Evolutionary conservation across 495 filamentous ascomycete genomes (phyloP).

Genomic region (Penicillium antarcticum): DNA sequence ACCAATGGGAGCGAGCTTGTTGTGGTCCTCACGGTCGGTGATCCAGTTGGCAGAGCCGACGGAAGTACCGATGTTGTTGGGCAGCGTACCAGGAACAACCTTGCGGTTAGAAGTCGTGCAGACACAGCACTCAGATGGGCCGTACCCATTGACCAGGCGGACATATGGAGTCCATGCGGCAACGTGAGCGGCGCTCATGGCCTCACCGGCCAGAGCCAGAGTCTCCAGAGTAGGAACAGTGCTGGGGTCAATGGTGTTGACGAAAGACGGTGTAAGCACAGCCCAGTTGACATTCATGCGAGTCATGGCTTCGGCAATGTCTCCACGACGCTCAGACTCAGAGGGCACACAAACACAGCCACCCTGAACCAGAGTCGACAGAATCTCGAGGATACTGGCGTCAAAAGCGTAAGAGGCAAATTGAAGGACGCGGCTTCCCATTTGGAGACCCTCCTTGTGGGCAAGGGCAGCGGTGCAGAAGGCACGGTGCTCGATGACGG

Average conservation of each 20-base stretch:
- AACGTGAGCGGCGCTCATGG: slow-evolving; percentile 37
- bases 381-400: slow-evolving; percentile 35
- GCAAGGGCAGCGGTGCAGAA: slow-evolving; percentile 19
- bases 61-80: slow-evolving; percentile 10
- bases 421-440: slow-evolving; percentile 38
- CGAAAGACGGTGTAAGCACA: slow-evolving; percentile 40
- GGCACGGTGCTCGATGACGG: slow-evolving; percentile 24
- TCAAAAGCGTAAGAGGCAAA: slow-evolving; percentile 46
- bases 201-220: slow-evolving; percentile 39
- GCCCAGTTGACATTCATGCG: slow-evolving; percentile 33
- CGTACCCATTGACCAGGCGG: slow-evolving; percentile 51
- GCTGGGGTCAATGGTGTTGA: slow-evolving; percentile 29
- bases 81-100: background rate
- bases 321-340: slow-evolving; percentile 31
- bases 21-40: slow-evolving; percentile 29
- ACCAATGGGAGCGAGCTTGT: slow-evolving; percentile 38
- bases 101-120: slow-evolving; percentile 1
- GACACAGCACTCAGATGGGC: slow-evolving; percentile 46
- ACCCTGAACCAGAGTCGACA: slow-evolving; percentile 38
- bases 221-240: slow-evolving; percentile 31
- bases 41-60: slow-evolving; percentile 30
- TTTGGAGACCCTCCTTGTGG: slow-evolving; percentile 28
- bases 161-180: slow-evolving; percentile 43
- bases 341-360: slow-evolving; percentile 44
- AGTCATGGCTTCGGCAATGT: slow-evolving; percentile 34